These are phyloP conservation scores for Fragosphaeria purpurea DNA, from an alignment of 2,329 filamentous ascomycete genomes.

Conservation along the genomic window DNA sequence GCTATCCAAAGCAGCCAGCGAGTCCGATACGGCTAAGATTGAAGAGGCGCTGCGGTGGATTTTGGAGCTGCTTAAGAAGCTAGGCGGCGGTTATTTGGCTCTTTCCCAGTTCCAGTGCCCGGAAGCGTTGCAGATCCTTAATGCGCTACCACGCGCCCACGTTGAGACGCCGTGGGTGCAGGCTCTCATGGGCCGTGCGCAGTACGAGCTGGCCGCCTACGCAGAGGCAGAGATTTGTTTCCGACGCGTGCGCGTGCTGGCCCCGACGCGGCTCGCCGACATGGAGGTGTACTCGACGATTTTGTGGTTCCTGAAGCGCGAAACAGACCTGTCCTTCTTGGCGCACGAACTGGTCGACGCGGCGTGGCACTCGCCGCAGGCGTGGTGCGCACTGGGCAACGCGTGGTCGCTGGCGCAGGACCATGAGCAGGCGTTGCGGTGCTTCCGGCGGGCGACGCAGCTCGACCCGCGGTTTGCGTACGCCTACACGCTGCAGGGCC, in stretches of 20 bases:
- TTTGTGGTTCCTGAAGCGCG: constrained; percentile 95
- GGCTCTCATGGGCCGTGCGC: constrained; percentile 77
- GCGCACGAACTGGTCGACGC: constrained; percentile 83
- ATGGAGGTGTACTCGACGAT: constrained; percentile 98
- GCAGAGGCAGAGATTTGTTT: constrained; percentile 81
- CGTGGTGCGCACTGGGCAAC: constrained; percentile 93
- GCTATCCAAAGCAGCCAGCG: constrained; percentile 27
- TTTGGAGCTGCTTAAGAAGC: constrained; percentile 69
- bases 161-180: constrained; percentile 91
- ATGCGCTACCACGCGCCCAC: constrained; percentile 60
- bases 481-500: constrained; percentile 88
- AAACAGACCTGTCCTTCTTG: constrained; percentile 83
- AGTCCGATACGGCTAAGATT: constrained; percentile 51
- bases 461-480: constrained; percentile 87
- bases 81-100: constrained; percentile 70
- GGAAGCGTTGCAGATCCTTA: constrained; percentile 66
- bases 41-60: constrained; percentile 69
- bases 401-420: constrained; percentile 87
- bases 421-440: constrained; percentile 86
- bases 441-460: constrained; percentile 91
- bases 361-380: constrained; percentile 81
- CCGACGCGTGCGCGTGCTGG: constrained; percentile 63
- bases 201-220: constrained; percentile 86
- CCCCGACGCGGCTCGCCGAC: constrained; percentile 76
- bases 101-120: constrained; percentile 70